Evolutionary conservation across 257 asterid species (phyloP), one percentile per base, ranked within the genome.

Genomic region (Forsythia viridissima): DNA sequence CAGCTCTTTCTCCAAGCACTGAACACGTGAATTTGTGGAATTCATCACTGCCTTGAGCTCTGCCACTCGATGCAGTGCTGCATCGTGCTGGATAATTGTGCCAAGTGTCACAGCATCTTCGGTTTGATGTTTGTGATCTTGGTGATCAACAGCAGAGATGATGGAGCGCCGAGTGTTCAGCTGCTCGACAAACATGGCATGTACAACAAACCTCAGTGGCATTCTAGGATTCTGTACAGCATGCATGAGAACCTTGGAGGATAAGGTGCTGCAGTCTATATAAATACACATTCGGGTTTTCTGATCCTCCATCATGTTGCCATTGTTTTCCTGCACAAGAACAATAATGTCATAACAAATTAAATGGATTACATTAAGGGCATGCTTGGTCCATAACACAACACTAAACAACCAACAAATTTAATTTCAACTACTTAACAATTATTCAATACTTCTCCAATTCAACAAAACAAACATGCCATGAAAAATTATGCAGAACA

Each of bases 141-240:
- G 87, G 79, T 41, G 84, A 72, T 77, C 82, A 2, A 89, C 80
- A 3, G 90, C 85, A 55, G 91, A 83, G 81, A 91, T 75, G 84
- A 91, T 86, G 73, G 90, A 87, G 82, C 91, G 93, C 76, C 97
- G 94, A 9, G 98, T 89, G 91, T 84, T 87, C 9, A 90, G 90
- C 82, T 92, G 97, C 84, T 92, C 95, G 76, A 92, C 84, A 85
- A 85, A 87, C 90, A 85, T 87, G 81, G 86, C 90, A 48, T 87
- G 90, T 57, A 85, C 88, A 3, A 85, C 73, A 63, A 87, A 85
- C 74, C 88, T 79, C 2, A 87, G 80, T 18, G 90, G 90, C 88
- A 84, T 85, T 73, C 77, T 80, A 10, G 88, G 83, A 73, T 87
- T 87, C 68, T 87, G 90, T 3, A 87, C 87, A 1, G 87, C 87